These are phyloP conservation scores for Psilocybe mexicana DNA, from an alignment of 1,284 basidiomycete genomes.

Conservation along the genomic window DNA sequence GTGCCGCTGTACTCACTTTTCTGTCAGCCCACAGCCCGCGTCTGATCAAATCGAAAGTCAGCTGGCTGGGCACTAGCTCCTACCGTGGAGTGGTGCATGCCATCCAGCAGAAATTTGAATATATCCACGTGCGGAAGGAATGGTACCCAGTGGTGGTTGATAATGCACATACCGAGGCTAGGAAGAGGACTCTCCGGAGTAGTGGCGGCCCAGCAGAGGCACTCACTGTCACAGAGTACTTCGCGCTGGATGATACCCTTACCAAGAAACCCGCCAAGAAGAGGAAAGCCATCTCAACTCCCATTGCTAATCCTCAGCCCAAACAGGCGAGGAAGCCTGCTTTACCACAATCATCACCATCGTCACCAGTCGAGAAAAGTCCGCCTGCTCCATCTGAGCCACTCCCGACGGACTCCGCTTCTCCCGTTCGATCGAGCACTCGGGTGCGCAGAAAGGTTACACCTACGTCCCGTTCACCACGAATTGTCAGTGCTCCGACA, in stretches of 20 bases:
- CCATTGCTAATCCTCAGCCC: neutral
- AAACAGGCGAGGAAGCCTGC: neutral
- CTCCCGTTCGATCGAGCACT: conserved; percentile 8
- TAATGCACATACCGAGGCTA: conserved; percentile 14
- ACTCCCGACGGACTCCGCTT: neutral
- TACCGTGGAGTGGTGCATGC: conserved; percentile 36
- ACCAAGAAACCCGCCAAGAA: neutral
- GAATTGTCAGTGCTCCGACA: conserved; percentile 7
- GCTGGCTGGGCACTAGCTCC: conserved; percentile 36
- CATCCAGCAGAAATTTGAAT: conserved; percentile 30
- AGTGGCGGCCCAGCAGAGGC: conserved; percentile 15
- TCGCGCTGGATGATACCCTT: conserved; percentile 6
- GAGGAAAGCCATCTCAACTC: neutral
- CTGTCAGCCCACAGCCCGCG: conserved; percentile 36
- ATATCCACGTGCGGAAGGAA: conserved; percentile 16
- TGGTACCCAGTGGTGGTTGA: conserved; percentile 22
- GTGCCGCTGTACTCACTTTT: conserved; percentile 4
- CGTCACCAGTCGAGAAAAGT: neutral
- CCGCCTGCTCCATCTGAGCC: neutral
- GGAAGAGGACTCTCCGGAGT: conserved; percentile 23
- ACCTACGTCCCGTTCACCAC: conserved; percentile 16
- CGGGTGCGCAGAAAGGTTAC: conserved; percentile 16
- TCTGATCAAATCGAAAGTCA: conserved; percentile 36
- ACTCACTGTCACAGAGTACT: conserved; percentile 20
- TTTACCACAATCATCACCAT: neutral